A percentile compares a stretch with the other conserved stretches of the same genome.
phyloP scores from a whole-genome alignment of 768 basidiomycete genomes.

The Kwoniella dendrophila region DNA sequence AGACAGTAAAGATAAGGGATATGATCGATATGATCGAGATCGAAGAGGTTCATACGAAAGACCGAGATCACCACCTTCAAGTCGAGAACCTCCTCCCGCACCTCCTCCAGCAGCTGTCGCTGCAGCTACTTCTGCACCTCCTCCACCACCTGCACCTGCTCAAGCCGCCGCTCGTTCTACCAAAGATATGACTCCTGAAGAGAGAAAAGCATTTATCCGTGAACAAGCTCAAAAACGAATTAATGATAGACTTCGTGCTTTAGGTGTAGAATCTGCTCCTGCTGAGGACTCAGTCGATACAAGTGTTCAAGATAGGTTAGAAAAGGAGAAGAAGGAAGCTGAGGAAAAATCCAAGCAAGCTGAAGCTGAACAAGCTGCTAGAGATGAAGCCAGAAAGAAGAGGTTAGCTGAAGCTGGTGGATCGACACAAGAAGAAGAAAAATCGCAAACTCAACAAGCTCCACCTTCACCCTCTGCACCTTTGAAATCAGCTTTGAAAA shows the following conservation, averaged over 20 bases:
- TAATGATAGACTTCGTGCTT: constrained; percentile 77
- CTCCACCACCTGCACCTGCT: constrained; percentile 62
- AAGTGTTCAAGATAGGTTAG: constrained; percentile 79
- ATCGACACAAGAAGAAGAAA: constrained; percentile 59
- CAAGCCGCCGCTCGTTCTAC: constrained; percentile 57
- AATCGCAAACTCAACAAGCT: constrained; percentile 30
- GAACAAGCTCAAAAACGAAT: constrained; percentile 80
- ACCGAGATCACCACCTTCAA: constrained; percentile 47
- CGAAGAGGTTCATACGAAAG: constrained; percentile 59
- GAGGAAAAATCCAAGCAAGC: constrained; percentile 79
- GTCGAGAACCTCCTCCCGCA: constrained; percentile 60
- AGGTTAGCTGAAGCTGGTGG: constrained; percentile 66
- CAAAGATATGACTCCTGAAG: constrained; percentile 83
- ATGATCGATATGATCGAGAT: constrained; percentile 57
- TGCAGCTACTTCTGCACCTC: constrained; percentile 59
- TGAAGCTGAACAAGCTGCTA: constrained; percentile 76
- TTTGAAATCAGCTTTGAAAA: constrained; percentile 53
- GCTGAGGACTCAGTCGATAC: constrained; percentile 64
- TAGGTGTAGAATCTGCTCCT: constrained; percentile 66
- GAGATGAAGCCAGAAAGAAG: constrained; percentile 72
- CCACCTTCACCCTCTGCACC: constrained; percentile 60
- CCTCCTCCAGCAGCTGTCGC: constrained; percentile 42
- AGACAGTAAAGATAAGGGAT: constrained; percentile 54
- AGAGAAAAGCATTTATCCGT: constrained; percentile 74
- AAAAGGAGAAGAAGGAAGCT: constrained; percentile 84